Evolutionary conservation across 192 early-diverging fungal genomes (phyloP).

Genomic region (Coemansia sp.): DNA sequence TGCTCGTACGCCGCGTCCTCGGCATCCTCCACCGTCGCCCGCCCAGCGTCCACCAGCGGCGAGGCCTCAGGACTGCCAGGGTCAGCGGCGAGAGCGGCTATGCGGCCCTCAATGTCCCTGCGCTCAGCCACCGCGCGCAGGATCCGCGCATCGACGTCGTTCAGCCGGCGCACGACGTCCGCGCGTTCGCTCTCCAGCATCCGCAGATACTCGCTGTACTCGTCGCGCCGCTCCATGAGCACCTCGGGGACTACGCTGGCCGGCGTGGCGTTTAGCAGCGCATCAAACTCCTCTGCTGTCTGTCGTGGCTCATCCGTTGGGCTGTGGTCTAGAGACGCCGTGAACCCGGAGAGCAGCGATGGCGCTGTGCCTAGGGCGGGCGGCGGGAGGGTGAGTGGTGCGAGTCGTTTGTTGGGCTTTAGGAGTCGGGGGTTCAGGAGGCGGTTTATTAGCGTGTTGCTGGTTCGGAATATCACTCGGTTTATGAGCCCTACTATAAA

Average conservation of each 20-base stretch:
- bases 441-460: slow-evolving; percentile 22
- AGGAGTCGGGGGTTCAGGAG: slow-evolving; percentile 7
- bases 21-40: slow-evolving; percentile 15
- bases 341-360: slow-evolving; percentile 42
- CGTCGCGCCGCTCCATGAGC: slow-evolving; percentile 22
- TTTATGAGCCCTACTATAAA: slow-evolving; percentile 29
- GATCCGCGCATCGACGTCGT: slow-evolving; percentile 25
- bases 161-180: slow-evolving; percentile 12
- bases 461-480: slow-evolving; percentile 30
- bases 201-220: slow-evolving; percentile 31
- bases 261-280: slow-evolving; percentile 17
- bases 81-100: too few relatives aligned
- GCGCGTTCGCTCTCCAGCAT: slow-evolving; percentile 20
- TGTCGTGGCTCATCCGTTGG: slow-evolving; percentile 1
- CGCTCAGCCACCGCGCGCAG: slow-evolving; percentile 18
- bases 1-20: slow-evolving; percentile 13
- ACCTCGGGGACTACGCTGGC: slow-evolving; percentile 5
- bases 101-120: slow-evolving; percentile 12
- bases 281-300: slow-evolving; percentile 23
- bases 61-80: too few relatives aligned
- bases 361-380: slow-evolving; percentile 17
- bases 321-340: slow-evolving; percentile 12
- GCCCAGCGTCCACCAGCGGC: too few relatives aligned
- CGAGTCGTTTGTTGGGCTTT: background rate
- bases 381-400: background rate